A percentile compares a stretch with the other conserved stretches of the same genome.
phyloP scores from a whole-genome alignment of 208 protist species.

The Blechomonas ayalai region DNA sequence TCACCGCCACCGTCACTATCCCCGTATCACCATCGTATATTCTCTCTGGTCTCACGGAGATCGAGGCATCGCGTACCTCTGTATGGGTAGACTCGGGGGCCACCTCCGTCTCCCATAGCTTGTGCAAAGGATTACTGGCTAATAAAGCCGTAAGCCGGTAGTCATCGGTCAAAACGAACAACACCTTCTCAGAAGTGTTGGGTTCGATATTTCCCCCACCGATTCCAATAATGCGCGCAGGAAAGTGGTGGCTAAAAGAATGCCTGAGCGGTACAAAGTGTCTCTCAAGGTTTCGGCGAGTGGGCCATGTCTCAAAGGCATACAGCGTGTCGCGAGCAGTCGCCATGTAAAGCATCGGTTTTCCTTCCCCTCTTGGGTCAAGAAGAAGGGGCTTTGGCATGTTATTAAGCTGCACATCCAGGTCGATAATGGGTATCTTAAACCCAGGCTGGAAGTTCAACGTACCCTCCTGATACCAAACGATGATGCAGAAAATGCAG shows the following conservation, averaged over 20 bases:
- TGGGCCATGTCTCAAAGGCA: conserved; percentile 36
- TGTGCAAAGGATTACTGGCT: too few species aligned
- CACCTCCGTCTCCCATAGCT: conserved; percentile 36
- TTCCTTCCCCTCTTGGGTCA: conserved; percentile 36
- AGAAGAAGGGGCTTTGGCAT: conserved; percentile 65
- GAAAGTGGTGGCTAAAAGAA: too few species aligned
- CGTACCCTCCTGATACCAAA: conserved; percentile 73
- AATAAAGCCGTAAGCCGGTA: conserved; percentile 18
- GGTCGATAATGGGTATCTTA: conserved; percentile 33
- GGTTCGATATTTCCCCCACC: conserved; percentile 34
- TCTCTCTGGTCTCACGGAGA: conserved; percentile 72
- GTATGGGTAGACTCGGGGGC: conserved; percentile 10
- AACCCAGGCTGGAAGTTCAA: conserved; percentile 59
- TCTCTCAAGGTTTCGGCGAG: conserved; percentile 34
- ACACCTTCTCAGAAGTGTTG: conserved; percentile 19
- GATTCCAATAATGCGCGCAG: conserved; percentile 40
- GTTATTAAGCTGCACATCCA: conserved; percentile 20
- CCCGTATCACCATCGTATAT: conserved; percentile 68
- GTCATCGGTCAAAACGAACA: conserved; percentile 54
- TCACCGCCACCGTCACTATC: conserved; percentile 51
- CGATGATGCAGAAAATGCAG: conserved; percentile 67
- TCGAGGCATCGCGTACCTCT: conserved; percentile 32
- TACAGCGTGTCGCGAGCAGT: conserved; percentile 21
- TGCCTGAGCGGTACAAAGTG: conserved; percentile 38
- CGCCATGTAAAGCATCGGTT: conserved; percentile 37